Percentiles rank a stretch among this genome's conserved stretches.
Evolutionary conservation across 371 early-diverging fungal genomes (phyloP).

Genomic region (Lichtheimia hyalospora): DNA sequence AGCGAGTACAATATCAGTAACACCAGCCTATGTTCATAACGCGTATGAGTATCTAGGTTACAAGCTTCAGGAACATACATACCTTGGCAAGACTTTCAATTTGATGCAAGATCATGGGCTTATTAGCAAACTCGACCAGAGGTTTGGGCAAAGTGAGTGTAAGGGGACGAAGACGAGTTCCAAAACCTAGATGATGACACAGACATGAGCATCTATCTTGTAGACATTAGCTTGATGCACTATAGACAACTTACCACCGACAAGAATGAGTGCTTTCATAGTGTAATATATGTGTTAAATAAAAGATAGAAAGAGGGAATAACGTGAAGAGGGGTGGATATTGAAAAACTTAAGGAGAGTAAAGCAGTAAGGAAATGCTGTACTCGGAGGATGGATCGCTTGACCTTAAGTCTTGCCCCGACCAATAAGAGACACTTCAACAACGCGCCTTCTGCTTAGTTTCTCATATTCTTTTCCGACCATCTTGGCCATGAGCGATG

Average conservation of each 20-base stretch:
- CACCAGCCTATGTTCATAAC: conserved; percentile 79
- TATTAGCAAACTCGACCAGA: conserved; percentile 98
- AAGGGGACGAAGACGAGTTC: conserved; percentile 98
- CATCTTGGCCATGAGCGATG: conserved; percentile 1
- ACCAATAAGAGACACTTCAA: not conserved
- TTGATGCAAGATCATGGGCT: conserved; percentile 99
- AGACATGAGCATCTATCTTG: not conserved
- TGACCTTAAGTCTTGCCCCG: not conserved
- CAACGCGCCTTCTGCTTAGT: not conserved
- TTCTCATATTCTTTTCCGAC: not conserved
- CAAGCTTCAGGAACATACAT: conserved; percentile 6
- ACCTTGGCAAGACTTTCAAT: conserved; percentile 98
- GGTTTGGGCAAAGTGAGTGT: conserved; percentile 99
- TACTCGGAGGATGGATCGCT: conserved; percentile 1
- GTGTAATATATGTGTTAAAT: not conserved
- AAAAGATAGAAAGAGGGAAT: not conserved
- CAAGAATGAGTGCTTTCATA: conserved; percentile 99
- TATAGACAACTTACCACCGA: conserved; percentile 80
- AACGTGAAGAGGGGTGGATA: not conserved
- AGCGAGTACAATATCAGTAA: conserved; percentile 97
- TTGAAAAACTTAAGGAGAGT: conserved; percentile 5
- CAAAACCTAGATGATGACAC: conserved; percentile 74
- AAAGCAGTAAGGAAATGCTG: not conserved
- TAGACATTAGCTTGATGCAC: not conserved
- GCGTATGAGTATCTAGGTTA: not conserved